These are phyloP conservation scores for Pistacia integerrima DNA, from an alignment of 345 rosid species.

Conservation along the genomic window DNA sequence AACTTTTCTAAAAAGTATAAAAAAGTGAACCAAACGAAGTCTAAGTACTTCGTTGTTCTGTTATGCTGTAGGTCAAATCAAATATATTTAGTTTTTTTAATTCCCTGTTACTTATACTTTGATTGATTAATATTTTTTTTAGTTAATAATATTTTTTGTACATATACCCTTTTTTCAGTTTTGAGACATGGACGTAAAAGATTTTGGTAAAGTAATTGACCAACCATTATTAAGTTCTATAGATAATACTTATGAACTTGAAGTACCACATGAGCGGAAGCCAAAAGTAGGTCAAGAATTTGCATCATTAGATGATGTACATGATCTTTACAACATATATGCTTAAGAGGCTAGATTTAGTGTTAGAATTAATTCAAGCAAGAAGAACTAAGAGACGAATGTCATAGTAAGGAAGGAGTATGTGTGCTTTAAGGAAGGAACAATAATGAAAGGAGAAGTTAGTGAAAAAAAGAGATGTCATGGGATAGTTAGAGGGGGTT, in stretches of 20 bases:
- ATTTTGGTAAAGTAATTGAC: too few relatives aligned
- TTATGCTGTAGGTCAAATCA: too few relatives aligned
- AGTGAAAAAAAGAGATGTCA: background rate
- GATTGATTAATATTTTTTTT: too few relatives aligned
- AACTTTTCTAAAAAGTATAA: too few relatives aligned
- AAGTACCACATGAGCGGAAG: background rate
- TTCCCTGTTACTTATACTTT: too few relatives aligned
- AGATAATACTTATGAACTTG: background rate
- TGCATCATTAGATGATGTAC: background rate
- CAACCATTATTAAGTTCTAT: background rate
- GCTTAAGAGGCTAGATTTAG: background rate
- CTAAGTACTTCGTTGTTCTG: too few relatives aligned
- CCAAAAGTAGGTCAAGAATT: background rate
- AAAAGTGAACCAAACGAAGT: too few relatives aligned
- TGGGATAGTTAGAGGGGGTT: too few relatives aligned
- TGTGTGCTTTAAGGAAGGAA: background rate
- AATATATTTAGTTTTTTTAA: too few relatives aligned
- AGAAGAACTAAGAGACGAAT: background rate
- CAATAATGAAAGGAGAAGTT: background rate
- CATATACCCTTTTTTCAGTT: too few relatives aligned
- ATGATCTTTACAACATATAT: background rate
- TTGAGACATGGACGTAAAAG: too few relatives aligned
- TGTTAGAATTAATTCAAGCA: background rate
- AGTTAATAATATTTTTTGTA: too few relatives aligned
- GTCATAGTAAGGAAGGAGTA: background rate